Percentiles rank a stretch among this genome's conserved stretches.
Evolutionary conservation across 176 grass and related monocot genomes (phyloP).

Genomic region (Eragrostis nindensis): DNA sequence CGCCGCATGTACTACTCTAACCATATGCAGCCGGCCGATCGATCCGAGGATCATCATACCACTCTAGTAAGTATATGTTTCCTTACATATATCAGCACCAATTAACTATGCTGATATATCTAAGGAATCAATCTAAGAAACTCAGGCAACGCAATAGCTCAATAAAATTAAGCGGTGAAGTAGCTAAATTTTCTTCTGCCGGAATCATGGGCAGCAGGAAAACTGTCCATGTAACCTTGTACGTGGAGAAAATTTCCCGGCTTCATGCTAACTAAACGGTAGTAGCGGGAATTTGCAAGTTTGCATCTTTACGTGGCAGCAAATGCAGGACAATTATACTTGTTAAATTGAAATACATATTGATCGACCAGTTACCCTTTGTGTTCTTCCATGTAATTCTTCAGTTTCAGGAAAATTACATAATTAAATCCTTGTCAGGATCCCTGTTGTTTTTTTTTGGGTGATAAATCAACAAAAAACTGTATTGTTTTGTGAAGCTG

Average conservation of each 20-base stretch:
- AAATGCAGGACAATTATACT: background rate
- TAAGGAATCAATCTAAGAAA: background rate
- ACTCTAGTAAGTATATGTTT: background rate
- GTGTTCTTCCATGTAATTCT: background rate
- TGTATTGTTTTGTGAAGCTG: too few relatives aligned
- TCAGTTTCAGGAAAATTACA: background rate
- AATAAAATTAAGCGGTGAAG: slow-evolving; percentile 71
- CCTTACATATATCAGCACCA: background rate
- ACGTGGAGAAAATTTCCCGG: slow-evolving; percentile 76
- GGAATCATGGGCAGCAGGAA: background rate
- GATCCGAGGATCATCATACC: background rate
- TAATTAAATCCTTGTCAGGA: background rate
- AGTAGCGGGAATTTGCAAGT: background rate
- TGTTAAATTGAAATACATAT: background rate
- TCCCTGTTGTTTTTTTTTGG: background rate
- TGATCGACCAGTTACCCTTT: background rate
- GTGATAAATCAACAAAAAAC: too few relatives aligned
- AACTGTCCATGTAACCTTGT: slow-evolving; percentile 35
- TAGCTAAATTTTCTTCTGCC: slow-evolving; percentile 93
- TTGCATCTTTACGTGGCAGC: background rate
- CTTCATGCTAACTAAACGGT: background rate
- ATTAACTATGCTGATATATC: slow-evolving; percentile 5
- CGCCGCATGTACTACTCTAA: background rate
- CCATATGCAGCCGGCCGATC: background rate
- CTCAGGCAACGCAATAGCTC: background rate